A percentile compares a stretch with the other conserved stretches of the same genome.
Conservation (phyloP, 2,329 filamentous ascomycete species). For the Neoscytalidium dimidiatum region DNA sequence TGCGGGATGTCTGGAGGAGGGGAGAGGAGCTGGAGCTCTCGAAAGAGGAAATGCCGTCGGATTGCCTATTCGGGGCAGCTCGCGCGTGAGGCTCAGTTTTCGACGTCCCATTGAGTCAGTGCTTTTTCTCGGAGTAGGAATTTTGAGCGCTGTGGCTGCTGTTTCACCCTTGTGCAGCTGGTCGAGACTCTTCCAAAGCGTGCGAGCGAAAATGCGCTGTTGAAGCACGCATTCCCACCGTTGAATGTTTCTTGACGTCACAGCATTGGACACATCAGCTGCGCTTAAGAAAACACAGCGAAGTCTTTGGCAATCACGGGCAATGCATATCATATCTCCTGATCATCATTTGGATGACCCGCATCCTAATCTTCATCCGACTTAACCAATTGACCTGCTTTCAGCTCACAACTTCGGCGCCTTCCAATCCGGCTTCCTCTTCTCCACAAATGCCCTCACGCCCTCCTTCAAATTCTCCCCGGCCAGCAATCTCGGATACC, state of each 20-base stretch:
- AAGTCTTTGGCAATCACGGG: too few species aligned
- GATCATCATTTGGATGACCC: too few species aligned
- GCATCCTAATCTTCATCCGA: not conserved
- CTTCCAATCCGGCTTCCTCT: conserved; percentile 68
- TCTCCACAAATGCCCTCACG: conserved; percentile 74
- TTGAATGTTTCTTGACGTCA: not conserved
- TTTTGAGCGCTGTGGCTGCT: not conserved
- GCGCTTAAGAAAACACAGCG: not conserved
- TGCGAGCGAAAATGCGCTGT: not conserved
- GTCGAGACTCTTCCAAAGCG: not conserved
- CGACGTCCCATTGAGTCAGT: not conserved
- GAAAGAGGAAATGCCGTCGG: conserved; percentile 13
- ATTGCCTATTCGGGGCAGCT: conserved; percentile 10
- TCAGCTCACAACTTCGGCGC: conserved; percentile 39
- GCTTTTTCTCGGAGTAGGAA: not conserved
- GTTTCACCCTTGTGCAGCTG: not conserved
- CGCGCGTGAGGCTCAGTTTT: not conserved
- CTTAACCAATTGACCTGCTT: not conserved
- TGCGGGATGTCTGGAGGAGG: conserved; percentile 10
- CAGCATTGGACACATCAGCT: not conserved
- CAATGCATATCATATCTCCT: too few species aligned
- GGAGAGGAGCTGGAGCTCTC: conserved; percentile 13
- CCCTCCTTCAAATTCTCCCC: conserved; percentile 77
- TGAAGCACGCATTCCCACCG: not conserved
- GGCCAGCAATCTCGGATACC: conserved; percentile 61